Conservation (phyloP, 2,329 filamentous ascomycete genomes). For the Xylaria sp. region DNA sequence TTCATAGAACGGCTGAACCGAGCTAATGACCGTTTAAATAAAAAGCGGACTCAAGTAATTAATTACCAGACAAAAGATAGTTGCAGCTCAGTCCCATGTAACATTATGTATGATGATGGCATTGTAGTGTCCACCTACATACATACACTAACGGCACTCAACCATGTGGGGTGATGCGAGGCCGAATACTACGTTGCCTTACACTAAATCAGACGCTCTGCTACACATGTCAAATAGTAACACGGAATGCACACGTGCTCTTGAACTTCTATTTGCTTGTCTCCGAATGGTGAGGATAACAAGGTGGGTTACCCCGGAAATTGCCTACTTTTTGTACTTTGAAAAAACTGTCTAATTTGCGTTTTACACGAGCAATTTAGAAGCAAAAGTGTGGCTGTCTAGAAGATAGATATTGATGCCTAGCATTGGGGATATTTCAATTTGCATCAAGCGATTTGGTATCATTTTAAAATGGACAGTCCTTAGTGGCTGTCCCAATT, state of each 20-base stretch:
- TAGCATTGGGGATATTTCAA: neutral
- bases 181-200: constrained; percentile 21
- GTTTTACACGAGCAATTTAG: neutral
- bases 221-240: neutral
- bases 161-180: neutral
- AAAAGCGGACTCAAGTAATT: neutral
- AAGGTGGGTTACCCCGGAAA: too few relatives aligned
- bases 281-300: neutral
- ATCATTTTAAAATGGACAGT: constrained; percentile 7
- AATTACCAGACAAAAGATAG: neutral
- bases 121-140: too few relatives aligned
- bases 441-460: constrained; percentile 12
- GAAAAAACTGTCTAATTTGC: neutral
- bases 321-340: neutral
- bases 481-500: neutral
- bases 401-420: neutral
- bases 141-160: neutral
- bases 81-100: neutral
- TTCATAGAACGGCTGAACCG: neutral
- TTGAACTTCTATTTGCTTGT: neutral
- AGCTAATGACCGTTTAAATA: neutral
- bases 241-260: neutral
- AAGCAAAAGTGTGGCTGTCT: too few relatives aligned
- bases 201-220: neutral
- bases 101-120: neutral